phyloP scores from a whole-genome alignment of 257 asterid genomes.

The Scutellaria galericulata region DNA sequence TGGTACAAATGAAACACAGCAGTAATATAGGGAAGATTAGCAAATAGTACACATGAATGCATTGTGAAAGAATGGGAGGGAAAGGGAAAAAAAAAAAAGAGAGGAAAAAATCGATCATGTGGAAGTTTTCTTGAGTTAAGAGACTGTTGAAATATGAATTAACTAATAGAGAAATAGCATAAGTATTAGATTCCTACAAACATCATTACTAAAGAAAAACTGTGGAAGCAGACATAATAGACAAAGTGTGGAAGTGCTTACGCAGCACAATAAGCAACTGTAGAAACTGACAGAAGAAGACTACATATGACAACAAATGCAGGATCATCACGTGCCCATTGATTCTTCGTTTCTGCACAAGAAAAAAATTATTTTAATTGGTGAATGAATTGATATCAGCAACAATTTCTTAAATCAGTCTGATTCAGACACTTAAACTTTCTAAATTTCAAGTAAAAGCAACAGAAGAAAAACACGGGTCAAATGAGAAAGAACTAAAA shows the following conservation, averaged over 20 bases:
- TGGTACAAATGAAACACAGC: constrained; percentile 48
- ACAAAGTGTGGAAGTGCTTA: constrained; percentile 48
- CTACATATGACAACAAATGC: constrained; percentile 92
- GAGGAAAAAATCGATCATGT: neutral
- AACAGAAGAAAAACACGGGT: neutral
- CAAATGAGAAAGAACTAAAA: constrained; percentile 22
- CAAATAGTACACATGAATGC: neutral
- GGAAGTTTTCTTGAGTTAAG: constrained; percentile 1
- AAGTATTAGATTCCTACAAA: constrained; percentile 8
- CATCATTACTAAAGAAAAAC: constrained; percentile 2
- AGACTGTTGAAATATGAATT: constrained; percentile 17
- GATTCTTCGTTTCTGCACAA: constrained; percentile 93
- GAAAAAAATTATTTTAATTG: constrained; percentile 11
- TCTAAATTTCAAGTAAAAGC: neutral
- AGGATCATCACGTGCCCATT: constrained; percentile 99
- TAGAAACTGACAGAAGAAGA: constrained; percentile 78
- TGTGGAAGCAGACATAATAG: constrained; percentile 27
- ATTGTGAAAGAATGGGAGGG: neutral
- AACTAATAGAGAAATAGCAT: constrained; percentile 14
- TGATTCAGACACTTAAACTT: constrained; percentile 22
- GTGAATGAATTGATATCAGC: constrained; percentile 17
- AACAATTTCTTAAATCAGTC: constrained; percentile 13
- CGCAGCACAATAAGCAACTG: constrained; percentile 96
- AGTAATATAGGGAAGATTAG: constrained; percentile 32
- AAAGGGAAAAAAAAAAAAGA: neutral